These are phyloP conservation scores for Taphrina flavorubra DNA, from an alignment of 1,139 yeast genomes.

Conservation along the genomic window DNA sequence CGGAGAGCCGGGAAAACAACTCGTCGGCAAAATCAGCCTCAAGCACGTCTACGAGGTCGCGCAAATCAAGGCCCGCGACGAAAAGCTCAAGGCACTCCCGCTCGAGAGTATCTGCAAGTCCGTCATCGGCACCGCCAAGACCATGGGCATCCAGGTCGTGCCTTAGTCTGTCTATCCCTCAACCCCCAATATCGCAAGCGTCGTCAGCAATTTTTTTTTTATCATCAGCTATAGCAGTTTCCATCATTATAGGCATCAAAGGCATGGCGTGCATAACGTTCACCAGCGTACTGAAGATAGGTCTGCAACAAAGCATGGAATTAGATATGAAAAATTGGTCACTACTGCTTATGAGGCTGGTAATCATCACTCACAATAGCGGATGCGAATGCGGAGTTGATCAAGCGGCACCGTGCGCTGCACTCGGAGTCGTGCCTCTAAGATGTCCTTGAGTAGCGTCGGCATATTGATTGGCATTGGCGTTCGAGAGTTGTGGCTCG, in stretches of 20 bases:
- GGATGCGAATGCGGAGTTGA: no score
- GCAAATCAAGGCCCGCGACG: constrained; percentile 83
- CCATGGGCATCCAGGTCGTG: constrained; percentile 83
- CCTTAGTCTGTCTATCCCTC: constrained; percentile 53
- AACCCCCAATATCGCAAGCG: no score
- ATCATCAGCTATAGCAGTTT: no score
- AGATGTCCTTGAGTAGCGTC: neutral
- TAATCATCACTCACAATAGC: no score
- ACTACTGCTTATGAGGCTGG: no score
- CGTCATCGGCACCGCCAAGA: constrained; percentile 82
- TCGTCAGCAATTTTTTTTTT: no score
- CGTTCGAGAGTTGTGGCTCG: neutral
- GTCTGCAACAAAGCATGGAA: neutral
- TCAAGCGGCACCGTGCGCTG: constrained; percentile 27
- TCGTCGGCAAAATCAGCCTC: constrained; percentile 75
- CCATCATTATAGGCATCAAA: no score
- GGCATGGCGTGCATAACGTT: neutral
- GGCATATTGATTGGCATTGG: neutral
- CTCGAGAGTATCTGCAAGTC: constrained; percentile 80
- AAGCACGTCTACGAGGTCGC: constrained; percentile 96
- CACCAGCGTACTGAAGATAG: no score
- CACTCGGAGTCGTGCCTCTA: constrained; percentile 1
- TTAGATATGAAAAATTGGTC: neutral
- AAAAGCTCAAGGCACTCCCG: constrained; percentile 72
- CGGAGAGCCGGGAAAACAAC: constrained; percentile 55